These are phyloP conservation scores for Oxalis stricta DNA, from an alignment of 441 rosid genomes.

Conservation along the genomic window DNA sequence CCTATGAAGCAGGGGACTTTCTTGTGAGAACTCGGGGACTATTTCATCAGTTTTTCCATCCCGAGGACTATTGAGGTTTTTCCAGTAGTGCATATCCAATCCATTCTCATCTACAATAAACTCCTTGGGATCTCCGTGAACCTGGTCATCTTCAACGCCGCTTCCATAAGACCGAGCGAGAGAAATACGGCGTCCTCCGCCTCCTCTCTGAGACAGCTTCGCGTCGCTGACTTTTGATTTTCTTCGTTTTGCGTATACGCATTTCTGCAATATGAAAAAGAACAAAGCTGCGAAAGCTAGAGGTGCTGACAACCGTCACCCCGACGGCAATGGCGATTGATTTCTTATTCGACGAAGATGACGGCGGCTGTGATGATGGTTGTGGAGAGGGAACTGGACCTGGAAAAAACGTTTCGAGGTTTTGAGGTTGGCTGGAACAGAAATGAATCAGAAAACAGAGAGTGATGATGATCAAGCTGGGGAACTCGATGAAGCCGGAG, in stretches of 20 bases:
- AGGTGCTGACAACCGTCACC: conserved; percentile 51
- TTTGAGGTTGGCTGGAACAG: conserved; percentile 40
- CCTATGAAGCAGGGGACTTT: conserved; percentile 59
- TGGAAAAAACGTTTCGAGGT: conserved; percentile 54
- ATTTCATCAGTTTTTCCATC: conserved; percentile 17
- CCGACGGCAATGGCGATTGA: conserved; percentile 48
- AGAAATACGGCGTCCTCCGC: conserved; percentile 10
- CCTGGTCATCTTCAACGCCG: too few species aligned
- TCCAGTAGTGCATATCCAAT: conserved; percentile 76
- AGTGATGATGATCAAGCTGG: conserved; percentile 2
- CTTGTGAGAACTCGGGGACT: conserved; percentile 24
- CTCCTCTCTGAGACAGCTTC: conserved; percentile 7
- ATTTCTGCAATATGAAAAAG: conserved; percentile 33
- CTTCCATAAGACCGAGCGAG: conserved; percentile 24
- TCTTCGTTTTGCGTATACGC: conserved; percentile 15
- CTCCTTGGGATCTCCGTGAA: conserved; percentile 36
- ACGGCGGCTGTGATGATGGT: conserved; percentile 5
- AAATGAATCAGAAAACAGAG: conserved; percentile 15
- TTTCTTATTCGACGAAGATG: conserved; percentile 9
- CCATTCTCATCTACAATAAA: conserved; percentile 72
- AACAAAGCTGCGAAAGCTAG: conserved; percentile 36
- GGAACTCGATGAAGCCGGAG: too few species aligned
- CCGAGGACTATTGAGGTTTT: too few species aligned
- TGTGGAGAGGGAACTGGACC: not conserved
- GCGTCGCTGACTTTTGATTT: conserved; percentile 10